Evolutionary conservation across 2,329 filamentous ascomycete species (phyloP).

Genomic region (Emericellopsis atlantica): DNA sequence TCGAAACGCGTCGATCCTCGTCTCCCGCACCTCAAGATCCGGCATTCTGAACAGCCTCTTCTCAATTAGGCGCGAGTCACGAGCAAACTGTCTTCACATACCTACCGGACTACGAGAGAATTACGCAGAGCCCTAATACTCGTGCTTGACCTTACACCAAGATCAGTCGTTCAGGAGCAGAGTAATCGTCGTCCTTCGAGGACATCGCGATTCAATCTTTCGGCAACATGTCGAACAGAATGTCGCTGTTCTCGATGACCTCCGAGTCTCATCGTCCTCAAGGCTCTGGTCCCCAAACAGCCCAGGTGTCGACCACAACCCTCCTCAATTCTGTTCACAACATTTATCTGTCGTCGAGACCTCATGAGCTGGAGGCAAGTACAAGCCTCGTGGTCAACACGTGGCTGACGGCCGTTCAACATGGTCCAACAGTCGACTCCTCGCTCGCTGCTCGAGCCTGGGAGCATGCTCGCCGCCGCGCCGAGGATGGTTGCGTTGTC

Average conservation of each 20-base stretch:
- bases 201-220: conserved; percentile 14
- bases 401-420: conserved; percentile 72
- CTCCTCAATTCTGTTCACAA: conserved; percentile 87
- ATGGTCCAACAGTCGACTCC: conserved; percentile 63
- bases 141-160: background rate
- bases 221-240: conserved; percentile 45
- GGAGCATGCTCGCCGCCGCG: conserved; percentile 90
- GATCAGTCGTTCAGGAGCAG: background rate
- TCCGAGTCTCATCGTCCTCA: conserved; percentile 49
- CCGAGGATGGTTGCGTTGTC: conserved; percentile 89
- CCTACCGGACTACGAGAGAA: background rate
- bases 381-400: conserved; percentile 92
- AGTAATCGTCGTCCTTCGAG: conserved; percentile 27
- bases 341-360: conserved; percentile 67
- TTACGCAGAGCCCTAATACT: background rate
- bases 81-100: too few relatives aligned
- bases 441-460: conserved; percentile 72
- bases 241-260: conserved; percentile 57
- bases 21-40: too few relatives aligned
- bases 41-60: too few relatives aligned
- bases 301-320: conserved; percentile 84
- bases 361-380: conserved; percentile 80
- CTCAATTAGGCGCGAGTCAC: too few relatives aligned
- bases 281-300: conserved; percentile 51
- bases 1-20: background rate